These are phyloP conservation scores for Oleoguttula mirabilis DNA, from an alignment of 495 filamentous ascomycete genomes.

Conservation along the genomic window DNA sequence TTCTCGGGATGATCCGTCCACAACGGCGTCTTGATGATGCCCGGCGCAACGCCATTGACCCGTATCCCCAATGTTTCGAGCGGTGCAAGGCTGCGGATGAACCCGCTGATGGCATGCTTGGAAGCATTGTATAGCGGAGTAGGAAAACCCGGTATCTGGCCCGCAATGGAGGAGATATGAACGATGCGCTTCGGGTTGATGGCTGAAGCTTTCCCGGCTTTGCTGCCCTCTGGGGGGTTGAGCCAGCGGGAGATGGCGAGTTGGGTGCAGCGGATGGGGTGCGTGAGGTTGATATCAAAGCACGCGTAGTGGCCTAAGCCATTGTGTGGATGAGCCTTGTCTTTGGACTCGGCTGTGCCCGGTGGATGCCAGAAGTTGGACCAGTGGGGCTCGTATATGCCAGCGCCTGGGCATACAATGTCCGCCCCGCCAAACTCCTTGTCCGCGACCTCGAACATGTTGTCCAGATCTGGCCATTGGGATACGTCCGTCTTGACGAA, in stretches of 20 bases:
- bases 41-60: conserved; percentile 55
- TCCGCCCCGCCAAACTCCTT: conserved; percentile 47
- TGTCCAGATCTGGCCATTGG: conserved; percentile 46
- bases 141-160: conserved; percentile 38
- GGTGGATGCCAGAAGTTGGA: conserved; percentile 58
- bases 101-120: conserved; percentile 52
- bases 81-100: conserved; percentile 41
- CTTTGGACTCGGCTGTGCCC: conserved; percentile 36
- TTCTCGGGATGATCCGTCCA: conserved; percentile 63
- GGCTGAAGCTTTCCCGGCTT: conserved; percentile 23
- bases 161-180: conserved; percentile 52
- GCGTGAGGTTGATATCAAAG: conserved; percentile 57
- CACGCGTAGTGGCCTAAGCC: conserved; percentile 40
- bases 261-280: conserved; percentile 56
- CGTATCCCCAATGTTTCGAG: conserved; percentile 46
- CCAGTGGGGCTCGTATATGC: conserved; percentile 55
- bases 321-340: conserved; percentile 23
- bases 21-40: conserved; percentile 52
- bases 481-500: conserved; percentile 54
- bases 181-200: conserved; percentile 41
- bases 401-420: conserved; percentile 55
- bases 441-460: conserved; percentile 44
- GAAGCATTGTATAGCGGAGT: conserved; percentile 49
- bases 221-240: conserved; percentile 23
- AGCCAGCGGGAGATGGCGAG: conserved; percentile 51